A percentile compares a stretch with the other conserved stretches of the same genome.
Evolutionary conservation across 345 rosid genomes (phyloP).

Genomic region (Euphorbia tirucalli): DNA sequence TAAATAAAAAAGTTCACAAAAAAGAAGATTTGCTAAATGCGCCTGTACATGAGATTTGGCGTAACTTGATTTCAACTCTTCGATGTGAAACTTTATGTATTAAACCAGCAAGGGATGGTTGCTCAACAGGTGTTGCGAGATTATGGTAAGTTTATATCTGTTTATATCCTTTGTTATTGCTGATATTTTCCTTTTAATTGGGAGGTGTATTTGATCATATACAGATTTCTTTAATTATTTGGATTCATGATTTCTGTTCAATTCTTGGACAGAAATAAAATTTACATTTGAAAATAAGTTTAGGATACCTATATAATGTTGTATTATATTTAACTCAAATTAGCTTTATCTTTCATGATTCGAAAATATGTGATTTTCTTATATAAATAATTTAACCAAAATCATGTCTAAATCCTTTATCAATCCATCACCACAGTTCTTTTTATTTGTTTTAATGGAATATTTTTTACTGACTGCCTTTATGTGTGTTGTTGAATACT

Average conservation of each 20-base stretch:
- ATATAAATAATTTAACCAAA: background rate
- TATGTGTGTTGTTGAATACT: conserved; percentile 1
- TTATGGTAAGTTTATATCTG: conserved; percentile 51
- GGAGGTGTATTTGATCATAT: background rate
- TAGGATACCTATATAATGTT: background rate
- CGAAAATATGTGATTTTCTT: background rate
- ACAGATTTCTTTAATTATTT: background rate
- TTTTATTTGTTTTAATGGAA: background rate
- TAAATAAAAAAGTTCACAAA: conserved; percentile 63
- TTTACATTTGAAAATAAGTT: background rate
- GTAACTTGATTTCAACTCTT: conserved; percentile 60
- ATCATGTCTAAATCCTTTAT: background rate
- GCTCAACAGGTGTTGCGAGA: conserved; percentile 98
- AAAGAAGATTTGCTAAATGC: conserved; percentile 58
- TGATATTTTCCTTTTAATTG: background rate
- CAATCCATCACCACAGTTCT: too few species aligned
- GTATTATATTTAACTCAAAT: background rate
- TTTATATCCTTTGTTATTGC: conserved; percentile 17
- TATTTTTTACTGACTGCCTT: background rate
- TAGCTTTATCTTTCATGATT: background rate
- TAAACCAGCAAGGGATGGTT: conserved; percentile 95
- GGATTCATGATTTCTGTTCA: background rate
- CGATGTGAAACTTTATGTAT: conserved; percentile 74
- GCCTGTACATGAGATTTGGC: conserved; percentile 53
- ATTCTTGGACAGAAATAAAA: background rate